Conservation (phyloP, 169 alveolate species). For the Eimeria maxima region DNA sequence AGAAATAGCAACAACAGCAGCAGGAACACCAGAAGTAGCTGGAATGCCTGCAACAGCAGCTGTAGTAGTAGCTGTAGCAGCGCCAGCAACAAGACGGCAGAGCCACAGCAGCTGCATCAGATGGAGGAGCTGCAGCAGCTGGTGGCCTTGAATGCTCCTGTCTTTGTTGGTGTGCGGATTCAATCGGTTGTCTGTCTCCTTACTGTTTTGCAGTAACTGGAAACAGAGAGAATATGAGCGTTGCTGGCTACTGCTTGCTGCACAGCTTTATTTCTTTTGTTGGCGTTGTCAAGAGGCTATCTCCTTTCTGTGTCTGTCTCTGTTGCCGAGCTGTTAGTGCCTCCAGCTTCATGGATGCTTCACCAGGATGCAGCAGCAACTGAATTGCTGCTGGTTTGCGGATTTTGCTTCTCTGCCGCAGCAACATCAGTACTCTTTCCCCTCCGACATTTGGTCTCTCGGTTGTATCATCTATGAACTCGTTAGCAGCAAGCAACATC, state of each 20-base stretch:
- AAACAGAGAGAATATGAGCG: no score
- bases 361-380: no score
- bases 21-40: no score
- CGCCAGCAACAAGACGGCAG: no score
- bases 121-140: neutral
- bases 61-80: no score
- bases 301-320: no score
- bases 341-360: no score
- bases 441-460: conserved; percentile 99
- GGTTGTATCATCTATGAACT: conserved; percentile 96
- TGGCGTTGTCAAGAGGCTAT: no score
- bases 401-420: conserved; percentile 32
- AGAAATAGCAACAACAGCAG: no score
- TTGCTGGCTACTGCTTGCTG: neutral
- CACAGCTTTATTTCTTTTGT: neutral
- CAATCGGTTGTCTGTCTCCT: neutral
- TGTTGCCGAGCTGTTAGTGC: no score
- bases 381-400: neutral
- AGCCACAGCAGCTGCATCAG: neutral
- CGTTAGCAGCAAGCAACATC: neutral
- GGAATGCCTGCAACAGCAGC: no score
- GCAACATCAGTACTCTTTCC: conserved; percentile 96
- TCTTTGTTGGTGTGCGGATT: neutral
- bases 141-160: neutral
- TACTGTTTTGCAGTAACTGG: neutral